Base-by-base conservation (phyloP, 2,329 filamentous ascomycete species). In the Fusarium xylarioides region DNA sequence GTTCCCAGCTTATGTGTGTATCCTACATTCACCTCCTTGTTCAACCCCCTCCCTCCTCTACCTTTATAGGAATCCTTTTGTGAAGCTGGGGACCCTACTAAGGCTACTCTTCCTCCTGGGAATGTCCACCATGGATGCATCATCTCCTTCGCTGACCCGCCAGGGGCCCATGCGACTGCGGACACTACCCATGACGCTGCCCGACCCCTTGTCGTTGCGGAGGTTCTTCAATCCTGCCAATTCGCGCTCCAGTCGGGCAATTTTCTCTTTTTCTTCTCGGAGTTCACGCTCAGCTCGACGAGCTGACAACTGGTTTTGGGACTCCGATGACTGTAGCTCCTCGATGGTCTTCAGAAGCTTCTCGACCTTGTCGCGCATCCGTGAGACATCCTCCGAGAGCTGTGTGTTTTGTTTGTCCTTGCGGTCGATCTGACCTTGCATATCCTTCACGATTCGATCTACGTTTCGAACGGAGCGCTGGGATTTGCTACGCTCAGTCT, bases 311-410 rank as follows among this genome's bases (percentile, higher is more conserved):
- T 98, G 94, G 52, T 91, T 92, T 16, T 91, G 87, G 28, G 93
- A 95, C 82, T 98, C 95, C 19, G 91, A 93, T 19, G 93, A 91
- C 81, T 99, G 95, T 38, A 99, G 90, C 80, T 98, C 95, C 80
- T 98, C 95, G 76, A 99, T 97, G 4, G 94, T 94, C 79, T 91
- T 88, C 56, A 99, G 91, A 10, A 98, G 91, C 80, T 95, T 94
- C 74, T 96, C 94, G 70, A 95, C 90, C 86, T 96, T 97, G 83
- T 98, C 95, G 70, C 95, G 93, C 78, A 94, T 91, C 73, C 95
- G 93, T 74, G 87, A 86, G 64, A 97, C 89, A 78, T 98, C 96
- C 59, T 98, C 95, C 61, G 91, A 88, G 23, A 97, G 87, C 79
- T 96, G 92, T 10, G 86, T 80, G 77, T 95, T 94, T 76, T 93